Evolutionary conservation across 768 basidiomycete genomes (phyloP), one percentile per base, ranked within the genome.

Genomic region (Leccinum variicolor): DNA sequence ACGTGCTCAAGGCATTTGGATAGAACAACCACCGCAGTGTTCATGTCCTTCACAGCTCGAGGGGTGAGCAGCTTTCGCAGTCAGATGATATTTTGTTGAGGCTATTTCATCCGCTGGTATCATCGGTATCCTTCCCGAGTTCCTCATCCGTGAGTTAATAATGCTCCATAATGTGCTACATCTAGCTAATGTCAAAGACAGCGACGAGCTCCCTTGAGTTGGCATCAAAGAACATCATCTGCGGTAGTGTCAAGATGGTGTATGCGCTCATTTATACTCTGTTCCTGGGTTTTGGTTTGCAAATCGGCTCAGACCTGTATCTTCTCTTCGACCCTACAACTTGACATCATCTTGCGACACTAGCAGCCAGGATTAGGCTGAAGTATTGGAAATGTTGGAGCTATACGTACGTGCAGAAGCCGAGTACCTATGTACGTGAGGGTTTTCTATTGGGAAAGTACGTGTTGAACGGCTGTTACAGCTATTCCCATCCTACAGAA

Each of bases 111-210:
- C 91, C 8, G 81, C 92, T 52, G 86, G 86, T 25, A 90, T 95
- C 55, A 90, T 95, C 31, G 85, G 90, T 36, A 93, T 96, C 59
- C 80, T 95, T 47, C 93, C 93, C n/a, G 93, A 91, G 1, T 94
- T 88, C 72, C 79, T 92, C 51, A 90, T 92, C 58, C 70, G 90
- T 90, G 68, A 57, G 86, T 75, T 11, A 33, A 45, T 49, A 3
- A 25, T 28, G 4, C 26, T 47, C 41, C 9, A 14, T 45, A 34
- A 33, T 34, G 52, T 41, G 34, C 33, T 10, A 19, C 28, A 25
- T 34, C 46, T 50, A 29, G 34, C 52, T 56, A 45, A 63, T 56
- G 17, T 64, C 57, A 14, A 19, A 63, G 56, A 76, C 33, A 82
- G 91, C 92, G 64, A 91, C 84, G 62, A 89, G 89, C 65, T 90